Conservation (phyloP, 2,329 filamentous ascomycete genomes). For the Cladorrhinum sp. region DNA sequence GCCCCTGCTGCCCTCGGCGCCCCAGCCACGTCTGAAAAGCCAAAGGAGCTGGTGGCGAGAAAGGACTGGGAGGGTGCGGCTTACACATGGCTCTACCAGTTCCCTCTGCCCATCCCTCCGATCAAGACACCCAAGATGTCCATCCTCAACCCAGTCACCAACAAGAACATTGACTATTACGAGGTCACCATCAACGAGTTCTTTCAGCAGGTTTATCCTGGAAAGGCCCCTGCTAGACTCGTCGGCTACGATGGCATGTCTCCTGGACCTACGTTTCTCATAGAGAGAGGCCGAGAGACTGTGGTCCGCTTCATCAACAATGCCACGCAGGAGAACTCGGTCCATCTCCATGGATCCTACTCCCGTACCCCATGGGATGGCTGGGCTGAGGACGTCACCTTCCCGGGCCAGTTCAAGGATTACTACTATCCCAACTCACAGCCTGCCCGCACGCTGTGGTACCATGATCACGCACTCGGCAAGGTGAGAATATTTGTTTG, state of each 20-base stretch:
- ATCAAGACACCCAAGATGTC: slow-evolving; percentile 18
- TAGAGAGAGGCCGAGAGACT: slow-evolving; percentile 44
- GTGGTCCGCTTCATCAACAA: slow-evolving; percentile 50
- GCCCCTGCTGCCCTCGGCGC: neutral
- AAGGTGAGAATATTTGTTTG: slow-evolving; percentile 23
- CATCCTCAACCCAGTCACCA: slow-evolving; percentile 22
- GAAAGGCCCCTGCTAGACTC: slow-evolving; percentile 22
- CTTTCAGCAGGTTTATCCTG: slow-evolving; percentile 27
- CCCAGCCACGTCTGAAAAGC: neutral
- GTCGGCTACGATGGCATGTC: slow-evolving; percentile 48
- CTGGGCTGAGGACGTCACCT: slow-evolving; percentile 49
- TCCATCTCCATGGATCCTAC: slow-evolving; percentile 51
- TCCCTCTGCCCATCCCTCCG: slow-evolving; percentile 23
- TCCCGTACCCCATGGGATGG: slow-evolving; percentile 44
- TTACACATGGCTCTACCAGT: slow-evolving; percentile 27
- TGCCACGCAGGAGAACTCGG: slow-evolving; percentile 37
- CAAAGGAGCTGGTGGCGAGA: slow-evolving; percentile 8
- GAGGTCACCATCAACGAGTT: slow-evolving; percentile 29
- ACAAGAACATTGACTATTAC: slow-evolving; percentile 25
- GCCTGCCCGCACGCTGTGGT: slow-evolving; percentile 49
- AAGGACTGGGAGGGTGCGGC: slow-evolving; percentile 25
- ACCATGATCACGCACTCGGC: slow-evolving; percentile 42
- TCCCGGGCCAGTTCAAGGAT: slow-evolving; percentile 48
- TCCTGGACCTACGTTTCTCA: slow-evolving; percentile 48
- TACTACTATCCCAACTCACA: slow-evolving; percentile 56